Evolutionary conservation across 2,329 filamentous ascomycete species (phyloP).

Genomic region (Niveomyces coronatus): DNA sequence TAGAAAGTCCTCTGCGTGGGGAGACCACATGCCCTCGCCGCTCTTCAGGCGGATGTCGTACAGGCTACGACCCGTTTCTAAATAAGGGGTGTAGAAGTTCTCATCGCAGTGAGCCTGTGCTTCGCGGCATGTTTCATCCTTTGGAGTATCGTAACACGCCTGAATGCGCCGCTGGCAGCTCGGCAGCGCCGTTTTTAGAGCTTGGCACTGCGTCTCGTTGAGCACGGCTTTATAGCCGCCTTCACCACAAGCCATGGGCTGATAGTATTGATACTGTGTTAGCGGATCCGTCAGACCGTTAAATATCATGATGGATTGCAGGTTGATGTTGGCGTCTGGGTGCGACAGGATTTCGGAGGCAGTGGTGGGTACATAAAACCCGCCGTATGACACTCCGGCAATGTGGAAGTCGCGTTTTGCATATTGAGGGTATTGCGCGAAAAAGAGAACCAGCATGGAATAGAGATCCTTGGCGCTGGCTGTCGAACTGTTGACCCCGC

Average conservation of each 20-base stretch:
- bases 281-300: slow-evolving; percentile 91
- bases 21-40: slow-evolving; percentile 73
- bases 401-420: slow-evolving; percentile 94
- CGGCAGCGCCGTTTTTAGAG: slow-evolving; percentile 87
- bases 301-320: slow-evolving; percentile 88
- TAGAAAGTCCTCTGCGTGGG: slow-evolving; percentile 84
- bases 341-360: slow-evolving; percentile 83
- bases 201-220: slow-evolving; percentile 61
- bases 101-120: slow-evolving; percentile 89
- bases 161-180: slow-evolving; percentile 84
- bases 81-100: slow-evolving; percentile 98
- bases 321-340: slow-evolving; percentile 96
- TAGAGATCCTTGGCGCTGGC: slow-evolving; percentile 97
- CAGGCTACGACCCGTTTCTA: slow-evolving; percentile 87
- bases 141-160: slow-evolving; percentile 81
- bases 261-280: slow-evolving; percentile 92
- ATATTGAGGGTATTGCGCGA: slow-evolving; percentile 97
- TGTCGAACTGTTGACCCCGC: slow-evolving; percentile 81
- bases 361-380: slow-evolving; percentile 92
- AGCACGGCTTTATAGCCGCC: slow-evolving; percentile 89
- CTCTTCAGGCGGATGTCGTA: slow-evolving; percentile 92
- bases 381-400: slow-evolving; percentile 88
- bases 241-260: slow-evolving; percentile 93
- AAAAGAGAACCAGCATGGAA: slow-evolving; percentile 92
- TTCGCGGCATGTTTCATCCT: slow-evolving; percentile 46